phyloP scores from a whole-genome alignment of 768 basidiomycete genomes.

The Pilatotrama ljubarskyi region DNA sequence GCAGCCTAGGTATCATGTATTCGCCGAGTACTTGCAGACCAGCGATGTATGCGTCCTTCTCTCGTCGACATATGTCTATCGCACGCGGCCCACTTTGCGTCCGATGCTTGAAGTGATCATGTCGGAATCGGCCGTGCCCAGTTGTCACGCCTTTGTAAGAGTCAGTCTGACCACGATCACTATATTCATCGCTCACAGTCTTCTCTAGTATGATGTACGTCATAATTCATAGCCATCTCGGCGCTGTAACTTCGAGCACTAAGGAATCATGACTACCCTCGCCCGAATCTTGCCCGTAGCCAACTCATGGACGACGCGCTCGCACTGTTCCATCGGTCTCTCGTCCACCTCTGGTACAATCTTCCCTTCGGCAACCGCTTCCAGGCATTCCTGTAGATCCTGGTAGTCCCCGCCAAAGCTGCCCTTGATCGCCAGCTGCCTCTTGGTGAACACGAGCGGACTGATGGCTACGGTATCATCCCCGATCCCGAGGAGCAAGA shows the following conservation, averaged over 20 bases:
- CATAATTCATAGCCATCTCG: neutral
- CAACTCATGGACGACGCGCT: slow-evolving; percentile 21
- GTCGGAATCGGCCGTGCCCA: too few species aligned
- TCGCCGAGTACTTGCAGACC: too few species aligned
- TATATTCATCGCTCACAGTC: too few species aligned
- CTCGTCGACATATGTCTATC: too few species aligned
- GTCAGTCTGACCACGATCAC: too few species aligned
- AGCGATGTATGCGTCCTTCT: too few species aligned
- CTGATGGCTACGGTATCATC: neutral
- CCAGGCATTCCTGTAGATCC: slow-evolving; percentile 22
- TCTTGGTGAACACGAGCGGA: slow-evolving; percentile 12
- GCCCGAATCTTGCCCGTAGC: slow-evolving; percentile 17
- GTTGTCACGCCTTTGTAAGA: too few species aligned
- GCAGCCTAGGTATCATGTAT: too few species aligned
- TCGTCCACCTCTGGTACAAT: slow-evolving; percentile 21
- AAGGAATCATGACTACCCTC: slow-evolving; percentile 24
- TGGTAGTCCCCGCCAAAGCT: slow-evolving; percentile 22
- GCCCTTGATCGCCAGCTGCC: slow-evolving; percentile 16
- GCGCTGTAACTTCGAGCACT: neutral
- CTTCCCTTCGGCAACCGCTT: slow-evolving; percentile 22
- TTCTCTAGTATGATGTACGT: too few species aligned
- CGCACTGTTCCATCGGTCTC: slow-evolving; percentile 21
- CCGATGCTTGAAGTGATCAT: too few species aligned
- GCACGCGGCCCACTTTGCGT: too few species aligned
- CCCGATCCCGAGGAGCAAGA: slow-evolving; percentile 18